These are phyloP conservation scores for Colletotrichum sp. DNA, from an alignment of 2,329 filamentous ascomycete genomes.

Conservation along the genomic window DNA sequence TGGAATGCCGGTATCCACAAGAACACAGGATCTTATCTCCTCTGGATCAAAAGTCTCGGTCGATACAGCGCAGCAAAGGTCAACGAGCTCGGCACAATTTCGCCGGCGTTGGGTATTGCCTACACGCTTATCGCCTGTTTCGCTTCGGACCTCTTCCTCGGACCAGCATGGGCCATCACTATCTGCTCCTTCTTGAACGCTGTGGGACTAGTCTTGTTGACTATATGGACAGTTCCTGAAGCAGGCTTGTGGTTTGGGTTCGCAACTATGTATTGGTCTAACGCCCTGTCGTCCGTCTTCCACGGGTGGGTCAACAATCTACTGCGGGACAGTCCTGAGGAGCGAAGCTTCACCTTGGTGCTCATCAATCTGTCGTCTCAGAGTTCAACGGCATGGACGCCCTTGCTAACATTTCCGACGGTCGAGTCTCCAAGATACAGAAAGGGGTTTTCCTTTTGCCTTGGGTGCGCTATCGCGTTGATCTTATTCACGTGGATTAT, in stretches of 20 bases:
- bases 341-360: background rate
- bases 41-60: conserved; percentile 45
- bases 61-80: conserved; percentile 54
- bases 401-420: conserved; percentile 53
- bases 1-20: conserved; percentile 53
- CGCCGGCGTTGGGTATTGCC: background rate
- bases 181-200: background rate
- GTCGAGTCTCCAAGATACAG: conserved; percentile 46
- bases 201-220: conserved; percentile 41
- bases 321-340: background rate
- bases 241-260: conserved; percentile 58
- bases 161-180: conserved; percentile 35
- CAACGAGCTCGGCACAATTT: conserved; percentile 43
- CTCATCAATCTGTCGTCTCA: conserved; percentile 46
- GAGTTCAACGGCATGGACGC: conserved; percentile 61
- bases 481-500: conserved; percentile 5
- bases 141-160: background rate
- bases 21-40: conserved; percentile 36
- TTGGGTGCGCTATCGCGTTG: conserved; percentile 1
- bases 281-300: background rate
- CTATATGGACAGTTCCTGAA: conserved; percentile 62
- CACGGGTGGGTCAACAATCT: conserved; percentile 9
- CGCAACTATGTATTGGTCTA: conserved; percentile 34
- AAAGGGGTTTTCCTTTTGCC: conserved; percentile 47
- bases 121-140: background rate